Evolutionary conservation across 108 stramenopile genomes (phyloP).

Genomic region (Skeletonema costatum): DNA sequence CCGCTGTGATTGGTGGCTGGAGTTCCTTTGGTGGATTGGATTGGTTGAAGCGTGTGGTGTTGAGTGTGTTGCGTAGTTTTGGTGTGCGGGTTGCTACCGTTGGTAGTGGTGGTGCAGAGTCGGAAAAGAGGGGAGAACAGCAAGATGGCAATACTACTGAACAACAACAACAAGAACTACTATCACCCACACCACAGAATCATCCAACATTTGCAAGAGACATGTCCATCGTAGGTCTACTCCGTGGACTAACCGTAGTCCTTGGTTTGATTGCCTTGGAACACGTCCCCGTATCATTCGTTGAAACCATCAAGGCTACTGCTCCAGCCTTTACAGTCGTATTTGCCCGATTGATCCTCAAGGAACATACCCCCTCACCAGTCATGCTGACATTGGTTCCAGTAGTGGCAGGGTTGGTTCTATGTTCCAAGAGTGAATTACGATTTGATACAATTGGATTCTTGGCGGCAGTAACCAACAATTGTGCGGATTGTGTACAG

Average conservation of each 20-base stretch:
- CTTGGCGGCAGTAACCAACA: slow-evolving; percentile 48
- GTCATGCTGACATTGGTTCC: slow-evolving; percentile 46
- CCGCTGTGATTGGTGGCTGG: slow-evolving; percentile 51
- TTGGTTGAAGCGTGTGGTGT: background rate
- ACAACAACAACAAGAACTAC: background rate
- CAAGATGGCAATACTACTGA: background rate
- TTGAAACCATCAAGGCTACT: slow-evolving; percentile 58
- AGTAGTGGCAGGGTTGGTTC: slow-evolving; percentile 42
- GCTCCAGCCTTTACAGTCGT: slow-evolving; percentile 52
- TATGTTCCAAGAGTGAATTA: slow-evolving; percentile 47
- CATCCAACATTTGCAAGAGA: slow-evolving; percentile 26
- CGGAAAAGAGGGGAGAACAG: background rate
- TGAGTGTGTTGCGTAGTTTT: background rate
- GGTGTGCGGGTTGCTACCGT: background rate
- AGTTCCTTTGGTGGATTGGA: slow-evolving; percentile 30
- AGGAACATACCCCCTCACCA: slow-evolving; percentile 40
- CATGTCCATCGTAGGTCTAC: slow-evolving; percentile 44
- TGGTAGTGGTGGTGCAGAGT: background rate
- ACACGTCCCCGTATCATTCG: slow-evolving; percentile 56
- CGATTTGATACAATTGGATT: slow-evolving; percentile 46
- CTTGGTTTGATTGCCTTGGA: slow-evolving; percentile 47
- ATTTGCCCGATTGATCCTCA: slow-evolving; percentile 35
- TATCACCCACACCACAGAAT: background rate
- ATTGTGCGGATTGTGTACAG: slow-evolving; percentile 57
- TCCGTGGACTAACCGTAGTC: slow-evolving; percentile 50